Evolutionary conservation across 2,329 filamentous ascomycete genomes (phyloP), one percentile per base, ranked within the genome.

Genomic region (Geosmithia morbida): DNA sequence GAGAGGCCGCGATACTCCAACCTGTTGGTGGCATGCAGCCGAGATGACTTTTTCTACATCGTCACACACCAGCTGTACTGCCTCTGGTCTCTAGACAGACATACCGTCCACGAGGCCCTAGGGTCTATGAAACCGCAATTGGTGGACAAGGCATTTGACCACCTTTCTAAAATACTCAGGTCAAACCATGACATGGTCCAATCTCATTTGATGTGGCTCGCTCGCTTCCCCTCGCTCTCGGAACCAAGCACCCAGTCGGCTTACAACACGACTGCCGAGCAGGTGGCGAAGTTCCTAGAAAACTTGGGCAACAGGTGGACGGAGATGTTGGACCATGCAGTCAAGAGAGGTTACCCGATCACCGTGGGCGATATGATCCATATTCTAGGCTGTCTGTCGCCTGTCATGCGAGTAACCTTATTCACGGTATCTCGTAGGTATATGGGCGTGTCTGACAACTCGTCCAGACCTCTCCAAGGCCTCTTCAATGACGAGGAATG

Each of bases 51-150:
- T 44, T 77, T 84, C 56, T 88, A 82, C 56, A 54, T 87, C 45
- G 66, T 72, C 6, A 57, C 85, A 13, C 82, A 85, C 56, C 81
- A 85, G 56, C 50, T 83, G 2, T 81, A 77, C 58, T 84, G 79
- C 56, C 56, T 73, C 18, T 77, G 74, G 70, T 70, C 69, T 3
- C 48, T 62, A 2, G 57, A 66, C 17, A 54, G 46, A 13, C 50
- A 68, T 2, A 55, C 70, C 13, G 59, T 62, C 1, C 57, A 66
- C 43, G 53, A 29, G 13, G 2, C 49, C 71, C 48, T 59, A 60
- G 45, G 50, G 50, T 16, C 37, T 6, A 10, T 46, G 30, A 13
- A 29, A 2, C 19, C 4, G 14, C 7, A 26, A 2, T 3, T 20
- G 14, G 30, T 46, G 18, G 37, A 46, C 20, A 18, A 11, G 13